phyloP scores from a whole-genome alignment of 1,284 basidiomycete species.

The Xanthoconium separans region DNA sequence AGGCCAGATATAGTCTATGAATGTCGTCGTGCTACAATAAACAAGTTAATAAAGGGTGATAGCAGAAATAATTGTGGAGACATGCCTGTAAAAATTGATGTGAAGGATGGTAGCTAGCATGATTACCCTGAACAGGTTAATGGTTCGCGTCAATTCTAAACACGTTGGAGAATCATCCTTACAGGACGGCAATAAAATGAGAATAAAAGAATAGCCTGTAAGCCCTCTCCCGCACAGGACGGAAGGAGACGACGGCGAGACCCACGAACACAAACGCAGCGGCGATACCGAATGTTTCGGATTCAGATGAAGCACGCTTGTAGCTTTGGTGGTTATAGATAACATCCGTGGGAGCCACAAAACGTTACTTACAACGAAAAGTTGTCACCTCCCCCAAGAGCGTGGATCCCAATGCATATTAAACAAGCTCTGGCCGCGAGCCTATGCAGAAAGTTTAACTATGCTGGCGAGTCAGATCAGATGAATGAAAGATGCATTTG shows the following conservation, averaged over 20 bases:
- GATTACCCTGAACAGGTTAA: constrained; percentile 32
- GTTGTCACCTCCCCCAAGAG: constrained; percentile 36
- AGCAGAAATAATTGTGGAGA: constrained; percentile 9
- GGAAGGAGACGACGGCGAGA: constrained; percentile 39
- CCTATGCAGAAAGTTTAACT: constrained; percentile 52
- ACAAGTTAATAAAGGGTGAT: constrained; percentile 19
- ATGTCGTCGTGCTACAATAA: constrained; percentile 22
- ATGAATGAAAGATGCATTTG: not conserved
- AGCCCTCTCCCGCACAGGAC: constrained; percentile 40
- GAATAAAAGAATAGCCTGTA: constrained; percentile 47
- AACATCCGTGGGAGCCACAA: not conserved
- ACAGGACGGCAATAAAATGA: constrained; percentile 42
- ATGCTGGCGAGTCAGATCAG: not conserved
- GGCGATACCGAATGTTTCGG: constrained; percentile 40
- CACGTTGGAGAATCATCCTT: constrained; percentile 15
- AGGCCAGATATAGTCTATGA: constrained; percentile 45
- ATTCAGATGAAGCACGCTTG: constrained; percentile 6
- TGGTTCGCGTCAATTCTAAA: not conserved
- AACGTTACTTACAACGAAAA: constrained; percentile 10
- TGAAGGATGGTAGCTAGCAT: constrained; percentile 28
- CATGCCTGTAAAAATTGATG: constrained; percentile 23
- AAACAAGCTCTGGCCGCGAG: constrained; percentile 45
- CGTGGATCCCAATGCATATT: constrained; percentile 51
- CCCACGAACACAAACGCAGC: constrained; percentile 36
- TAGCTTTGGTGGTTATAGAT: constrained; percentile 7